A percentile compares a stretch with the other conserved stretches of the same genome.
Evolutionary conservation across 306 rosid genomes (phyloP).

Genomic region (Carpinus fangiana): DNA sequence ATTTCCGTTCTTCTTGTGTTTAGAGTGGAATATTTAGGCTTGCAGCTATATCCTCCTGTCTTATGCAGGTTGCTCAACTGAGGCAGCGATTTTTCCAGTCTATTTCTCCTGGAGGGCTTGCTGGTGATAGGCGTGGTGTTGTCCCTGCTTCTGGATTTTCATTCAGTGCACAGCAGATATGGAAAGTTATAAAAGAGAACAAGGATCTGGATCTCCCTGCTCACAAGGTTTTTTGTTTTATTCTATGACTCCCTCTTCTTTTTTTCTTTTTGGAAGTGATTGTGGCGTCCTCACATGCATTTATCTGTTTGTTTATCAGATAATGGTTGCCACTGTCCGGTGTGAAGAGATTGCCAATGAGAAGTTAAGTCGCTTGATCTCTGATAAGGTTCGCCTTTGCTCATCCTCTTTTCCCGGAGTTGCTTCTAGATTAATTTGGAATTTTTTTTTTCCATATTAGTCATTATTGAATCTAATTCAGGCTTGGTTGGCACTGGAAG

Average conservation of each 20-base stretch:
- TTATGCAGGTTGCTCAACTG: conserved; percentile 74
- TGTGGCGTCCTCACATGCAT: conserved; percentile 13
- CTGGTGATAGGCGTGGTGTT: conserved; percentile 90
- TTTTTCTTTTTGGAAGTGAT: conserved; percentile 8
- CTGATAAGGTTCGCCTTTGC: conserved; percentile 59
- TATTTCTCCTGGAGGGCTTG: conserved; percentile 86
- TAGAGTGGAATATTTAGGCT: background rate
- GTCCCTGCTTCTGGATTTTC: conserved; percentile 94
- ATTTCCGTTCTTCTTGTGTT: background rate
- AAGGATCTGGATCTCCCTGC: conserved; percentile 98
- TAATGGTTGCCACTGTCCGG: conserved; percentile 98
- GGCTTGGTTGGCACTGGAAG: conserved; percentile 83
- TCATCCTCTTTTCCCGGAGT: conserved; percentile 7
- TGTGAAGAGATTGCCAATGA: conserved; percentile 91
- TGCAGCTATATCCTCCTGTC: conserved; percentile 20
- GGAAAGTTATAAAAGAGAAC: conserved; percentile 91
- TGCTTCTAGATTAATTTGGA: conserved; percentile 1
- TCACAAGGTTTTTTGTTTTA: conserved; percentile 69
- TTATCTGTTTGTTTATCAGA: conserved; percentile 44
- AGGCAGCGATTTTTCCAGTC: conserved; percentile 83
- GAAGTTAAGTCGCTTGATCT: conserved; percentile 47
- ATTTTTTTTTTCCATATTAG: conserved; percentile 7
- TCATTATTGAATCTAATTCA: conserved; percentile 34
- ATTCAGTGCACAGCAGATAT: conserved; percentile 83
- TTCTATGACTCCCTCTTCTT: conserved; percentile 3